These are phyloP conservation scores for Trichoderma sp. DNA, from an alignment of 2,329 filamentous ascomycete species.

Conservation along the genomic window DNA sequence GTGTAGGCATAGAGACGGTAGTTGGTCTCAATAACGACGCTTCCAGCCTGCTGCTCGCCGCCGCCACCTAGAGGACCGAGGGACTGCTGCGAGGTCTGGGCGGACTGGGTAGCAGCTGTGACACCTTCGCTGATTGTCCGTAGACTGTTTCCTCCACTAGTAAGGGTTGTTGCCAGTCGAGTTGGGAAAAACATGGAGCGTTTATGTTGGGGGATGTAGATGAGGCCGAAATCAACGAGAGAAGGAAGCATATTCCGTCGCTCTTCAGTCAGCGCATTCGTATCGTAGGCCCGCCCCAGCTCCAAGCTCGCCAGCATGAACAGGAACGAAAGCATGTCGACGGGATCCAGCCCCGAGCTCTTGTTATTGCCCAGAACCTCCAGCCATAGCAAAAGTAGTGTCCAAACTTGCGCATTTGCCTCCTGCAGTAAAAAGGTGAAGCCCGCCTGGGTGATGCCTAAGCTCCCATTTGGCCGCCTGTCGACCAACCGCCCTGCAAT, in stretches of 20 bases:
- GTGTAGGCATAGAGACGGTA: slow-evolving; percentile 98
- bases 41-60: slow-evolving; percentile 56
- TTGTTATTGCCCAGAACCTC: slow-evolving; percentile 66
- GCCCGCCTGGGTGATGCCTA: slow-evolving; percentile 85
- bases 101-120: slow-evolving; percentile 59
- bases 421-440: slow-evolving; percentile 95
- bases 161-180: slow-evolving; percentile 88
- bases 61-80: slow-evolving; percentile 35
- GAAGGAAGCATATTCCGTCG: slow-evolving; percentile 88
- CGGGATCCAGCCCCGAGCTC: slow-evolving; percentile 72
- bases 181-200: slow-evolving; percentile 79
- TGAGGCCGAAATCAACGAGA: slow-evolving; percentile 86
- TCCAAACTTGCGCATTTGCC: slow-evolving; percentile 96
- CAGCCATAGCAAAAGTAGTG: slow-evolving; percentile 87
- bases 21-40: slow-evolving; percentile 96
- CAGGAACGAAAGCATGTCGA: slow-evolving; percentile 93
- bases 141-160: slow-evolving; percentile 73
- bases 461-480: slow-evolving; percentile 57
- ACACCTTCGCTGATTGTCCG: slow-evolving; percentile 69
- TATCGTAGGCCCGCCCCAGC: slow-evolving; percentile 87
- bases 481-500: slow-evolving; percentile 79
- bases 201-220: slow-evolving; percentile 66
- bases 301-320: slow-evolving; percentile 94
- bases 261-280: slow-evolving; percentile 73
- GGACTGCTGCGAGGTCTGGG: slow-evolving; percentile 37